These are phyloP conservation scores for Neocucurbitaria cava DNA, from an alignment of 2,329 filamentous ascomycete species.

Conservation along the genomic window DNA sequence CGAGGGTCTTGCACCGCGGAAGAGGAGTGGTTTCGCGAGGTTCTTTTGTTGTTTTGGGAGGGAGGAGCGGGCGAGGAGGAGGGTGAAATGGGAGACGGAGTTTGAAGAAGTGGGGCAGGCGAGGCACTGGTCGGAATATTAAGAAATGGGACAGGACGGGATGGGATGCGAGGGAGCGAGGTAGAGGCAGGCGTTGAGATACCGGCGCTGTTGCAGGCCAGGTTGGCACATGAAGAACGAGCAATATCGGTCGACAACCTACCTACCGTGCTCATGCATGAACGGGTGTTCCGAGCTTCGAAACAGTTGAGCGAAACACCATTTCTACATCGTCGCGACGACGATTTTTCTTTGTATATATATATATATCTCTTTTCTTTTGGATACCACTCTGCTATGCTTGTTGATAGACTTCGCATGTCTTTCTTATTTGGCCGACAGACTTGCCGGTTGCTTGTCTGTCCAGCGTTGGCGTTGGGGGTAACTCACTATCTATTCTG, in stretches of 20 bases:
- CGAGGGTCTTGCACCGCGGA: slow-evolving; percentile 36
- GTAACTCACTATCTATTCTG: not conserved
- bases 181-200: too few relatives aligned
- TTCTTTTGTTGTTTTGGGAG: slow-evolving; percentile 45
- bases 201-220: too few relatives aligned
- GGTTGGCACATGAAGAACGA: too few relatives aligned
- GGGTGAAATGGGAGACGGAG: slow-evolving; percentile 24
- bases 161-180: too few relatives aligned
- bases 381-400: not conserved
- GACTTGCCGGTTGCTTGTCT: slow-evolving; percentile 1
- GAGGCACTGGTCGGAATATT: slow-evolving; percentile 43
- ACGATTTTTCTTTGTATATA: slow-evolving; percentile 15
- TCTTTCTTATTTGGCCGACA: slow-evolving; percentile 1
- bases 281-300: slow-evolving; percentile 6
- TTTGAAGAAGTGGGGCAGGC: slow-evolving; percentile 43
- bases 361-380: not conserved
- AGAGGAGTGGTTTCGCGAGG: slow-evolving; percentile 37
- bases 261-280: too few relatives aligned
- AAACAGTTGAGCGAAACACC: not conserved
- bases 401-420: not conserved
- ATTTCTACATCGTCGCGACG: slow-evolving; percentile 8
- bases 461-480: slow-evolving; percentile 12
- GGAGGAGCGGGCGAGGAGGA: slow-evolving; percentile 37
- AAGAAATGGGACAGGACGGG: not conserved
- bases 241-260: too few relatives aligned